Conservation (phyloP, 2,329 filamentous ascomycete genomes). For the Xylaria multiplex region DNA sequence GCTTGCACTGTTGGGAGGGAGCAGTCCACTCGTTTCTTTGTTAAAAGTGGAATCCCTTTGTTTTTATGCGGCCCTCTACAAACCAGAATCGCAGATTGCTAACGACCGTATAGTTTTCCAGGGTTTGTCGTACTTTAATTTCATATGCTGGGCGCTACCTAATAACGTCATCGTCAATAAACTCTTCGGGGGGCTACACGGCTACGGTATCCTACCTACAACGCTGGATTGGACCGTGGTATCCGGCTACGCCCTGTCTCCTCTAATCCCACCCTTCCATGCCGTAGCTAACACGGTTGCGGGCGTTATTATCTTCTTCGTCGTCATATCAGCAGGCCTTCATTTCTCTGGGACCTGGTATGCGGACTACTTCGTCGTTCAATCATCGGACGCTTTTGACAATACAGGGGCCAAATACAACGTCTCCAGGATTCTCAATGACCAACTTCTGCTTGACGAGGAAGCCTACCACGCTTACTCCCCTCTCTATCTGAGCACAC, state of each 20-base stretch:
- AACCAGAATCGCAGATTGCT: background rate
- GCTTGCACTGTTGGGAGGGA: background rate
- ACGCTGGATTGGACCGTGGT: slow-evolving; percentile 75
- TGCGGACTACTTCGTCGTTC: slow-evolving; percentile 69
- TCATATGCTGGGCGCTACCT: slow-evolving; percentile 63
- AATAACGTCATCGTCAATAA: slow-evolving; percentile 71
- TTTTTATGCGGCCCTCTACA: background rate
- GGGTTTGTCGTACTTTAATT: slow-evolving; percentile 51
- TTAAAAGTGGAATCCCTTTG: background rate
- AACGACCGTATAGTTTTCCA: slow-evolving; percentile 51
- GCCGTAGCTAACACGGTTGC: slow-evolving; percentile 68
- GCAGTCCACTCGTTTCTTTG: background rate
- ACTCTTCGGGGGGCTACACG: slow-evolving; percentile 70
- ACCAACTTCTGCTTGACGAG: slow-evolving; percentile 66
- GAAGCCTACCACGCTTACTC: slow-evolving; percentile 71
- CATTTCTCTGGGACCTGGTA: slow-evolving; percentile 68
- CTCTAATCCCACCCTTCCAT: slow-evolving; percentile 68
- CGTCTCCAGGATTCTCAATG: slow-evolving; percentile 67
- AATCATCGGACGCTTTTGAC: slow-evolving; percentile 70
- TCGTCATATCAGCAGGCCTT: slow-evolving; percentile 66
- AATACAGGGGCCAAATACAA: slow-evolving; percentile 71
- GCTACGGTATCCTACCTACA: slow-evolving; percentile 70
- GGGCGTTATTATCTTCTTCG: slow-evolving; percentile 65
- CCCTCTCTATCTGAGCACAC: slow-evolving; percentile 71
- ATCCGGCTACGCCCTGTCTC: slow-evolving; percentile 65